Evolutionary conservation across 768 basidiomycete genomes (phyloP).

Genomic region (Lactarius deliciosus): DNA sequence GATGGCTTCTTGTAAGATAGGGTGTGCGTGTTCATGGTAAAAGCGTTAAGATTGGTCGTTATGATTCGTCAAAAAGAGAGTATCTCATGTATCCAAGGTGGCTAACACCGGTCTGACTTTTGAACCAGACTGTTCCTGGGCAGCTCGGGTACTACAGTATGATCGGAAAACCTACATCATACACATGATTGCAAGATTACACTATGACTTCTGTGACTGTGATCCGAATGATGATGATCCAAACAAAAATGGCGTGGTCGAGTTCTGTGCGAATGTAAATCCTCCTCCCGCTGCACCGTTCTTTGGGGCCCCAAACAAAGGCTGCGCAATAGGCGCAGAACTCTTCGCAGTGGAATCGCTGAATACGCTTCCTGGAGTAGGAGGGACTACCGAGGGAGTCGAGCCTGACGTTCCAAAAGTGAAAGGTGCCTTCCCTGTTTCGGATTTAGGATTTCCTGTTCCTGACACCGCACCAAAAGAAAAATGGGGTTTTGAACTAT

Average conservation of each 20-base stretch:
- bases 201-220: slow-evolving; percentile 25
- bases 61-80: background rate
- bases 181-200: background rate
- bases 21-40: background rate
- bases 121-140: slow-evolving; percentile 2
- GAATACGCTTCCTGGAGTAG: slow-evolving; percentile 25
- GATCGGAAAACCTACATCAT: background rate
- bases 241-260: slow-evolving; percentile 16
- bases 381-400: slow-evolving; percentile 13
- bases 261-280: slow-evolving; percentile 13
- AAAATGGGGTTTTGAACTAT: slow-evolving; percentile 5
- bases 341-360: slow-evolving; percentile 16
- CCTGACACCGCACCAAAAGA: slow-evolving; percentile 5
- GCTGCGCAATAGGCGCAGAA: slow-evolving; percentile 13
- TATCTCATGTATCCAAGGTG: background rate
- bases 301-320: slow-evolving; percentile 18
- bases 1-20: slow-evolving; percentile 10
- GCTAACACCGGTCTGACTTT: slow-evolving; percentile 9
- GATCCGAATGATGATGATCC: slow-evolving; percentile 12
- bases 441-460: background rate
- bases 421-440: slow-evolving; percentile 16
- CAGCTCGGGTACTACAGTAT: background rate
- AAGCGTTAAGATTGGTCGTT: background rate
- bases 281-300: background rate
- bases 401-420: slow-evolving; percentile 4